phyloP scores from a whole-genome alignment of 2,329 filamentous ascomycete species.

The Neocatenulostroma microsporum region DNA sequence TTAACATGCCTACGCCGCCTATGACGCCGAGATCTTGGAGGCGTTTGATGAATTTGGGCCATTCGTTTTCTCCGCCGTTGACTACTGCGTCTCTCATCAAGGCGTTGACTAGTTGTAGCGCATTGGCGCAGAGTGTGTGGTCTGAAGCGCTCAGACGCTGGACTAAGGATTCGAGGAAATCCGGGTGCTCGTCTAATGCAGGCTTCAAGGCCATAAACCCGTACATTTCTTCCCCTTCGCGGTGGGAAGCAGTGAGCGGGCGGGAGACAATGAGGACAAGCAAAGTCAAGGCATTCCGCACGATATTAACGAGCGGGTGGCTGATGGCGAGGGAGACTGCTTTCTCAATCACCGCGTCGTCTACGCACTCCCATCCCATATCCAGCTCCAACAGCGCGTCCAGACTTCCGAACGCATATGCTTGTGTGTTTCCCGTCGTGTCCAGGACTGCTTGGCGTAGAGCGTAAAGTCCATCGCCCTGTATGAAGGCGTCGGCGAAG shows the following conservation, averaged over 20 bases:
- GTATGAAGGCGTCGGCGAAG: constrained; percentile 94
- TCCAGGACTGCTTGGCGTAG: constrained; percentile 76
- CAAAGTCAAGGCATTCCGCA: constrained; percentile 93
- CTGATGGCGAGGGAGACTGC: constrained; percentile 90
- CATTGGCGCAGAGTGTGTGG: constrained; percentile 90
- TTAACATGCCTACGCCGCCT: constrained; percentile 78
- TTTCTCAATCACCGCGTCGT: constrained; percentile 61
- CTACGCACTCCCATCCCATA: constrained; percentile 92
- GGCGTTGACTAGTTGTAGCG: constrained; percentile 89
- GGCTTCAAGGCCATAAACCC: constrained; percentile 90
- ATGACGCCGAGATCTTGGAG: constrained; percentile 90
- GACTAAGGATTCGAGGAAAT: constrained; percentile 91
- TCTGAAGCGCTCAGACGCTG: constrained; percentile 87
- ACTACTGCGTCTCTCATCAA: constrained; percentile 87
- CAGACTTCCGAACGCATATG: constrained; percentile 86
- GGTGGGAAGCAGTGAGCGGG: constrained; percentile 48
- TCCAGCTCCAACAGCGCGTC: constrained; percentile 85
- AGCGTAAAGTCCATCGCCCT: constrained; percentile 73
- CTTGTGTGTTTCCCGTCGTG: constrained; percentile 85
- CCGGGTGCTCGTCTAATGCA: constrained; percentile 79
- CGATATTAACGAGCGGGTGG: constrained; percentile 93
- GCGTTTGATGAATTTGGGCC: constrained; percentile 90
- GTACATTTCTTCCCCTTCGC: constrained; percentile 58
- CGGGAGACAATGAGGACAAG: constrained; percentile 87
- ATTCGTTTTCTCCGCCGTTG: constrained; percentile 69